phyloP scores from a whole-genome alignment of 2,329 filamentous ascomycete species.

The Berkeleyomyces rouxiae region DNA sequence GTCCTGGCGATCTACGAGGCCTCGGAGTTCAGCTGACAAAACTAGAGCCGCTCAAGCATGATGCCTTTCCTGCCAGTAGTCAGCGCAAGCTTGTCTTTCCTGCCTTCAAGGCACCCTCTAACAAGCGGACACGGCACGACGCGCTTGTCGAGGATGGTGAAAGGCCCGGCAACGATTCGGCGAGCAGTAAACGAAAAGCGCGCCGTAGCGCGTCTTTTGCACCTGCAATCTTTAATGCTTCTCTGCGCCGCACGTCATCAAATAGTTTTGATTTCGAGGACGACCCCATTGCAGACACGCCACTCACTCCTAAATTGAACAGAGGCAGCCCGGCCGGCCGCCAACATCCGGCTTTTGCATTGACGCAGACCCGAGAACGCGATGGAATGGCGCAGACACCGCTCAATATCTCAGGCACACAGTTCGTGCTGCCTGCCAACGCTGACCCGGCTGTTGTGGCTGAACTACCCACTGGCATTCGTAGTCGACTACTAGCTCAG shows the following conservation, averaged over 20 bases:
- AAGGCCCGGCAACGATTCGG: neutral
- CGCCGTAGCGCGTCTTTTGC: neutral
- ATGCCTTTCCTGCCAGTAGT: constrained; percentile 47
- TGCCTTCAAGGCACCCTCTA: neutral
- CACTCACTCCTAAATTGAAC: constrained; percentile 1
- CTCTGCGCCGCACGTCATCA: constrained; percentile 13
- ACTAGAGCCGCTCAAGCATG: constrained; percentile 56
- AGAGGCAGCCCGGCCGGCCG: neutral
- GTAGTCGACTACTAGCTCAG: constrained; percentile 53
- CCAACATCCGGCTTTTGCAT: constrained; percentile 34
- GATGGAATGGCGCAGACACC: constrained; percentile 45
- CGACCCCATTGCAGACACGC: constrained; percentile 6
- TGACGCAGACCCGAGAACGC: constrained; percentile 30
- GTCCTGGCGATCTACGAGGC: constrained; percentile 81
- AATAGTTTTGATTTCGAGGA: constrained; percentile 1
- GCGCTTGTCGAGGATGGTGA: constrained; percentile 18
- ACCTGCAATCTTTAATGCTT: neutral
- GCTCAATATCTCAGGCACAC: constrained; percentile 69
- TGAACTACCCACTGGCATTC: constrained; percentile 70
- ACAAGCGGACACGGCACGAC: constrained; percentile 15
- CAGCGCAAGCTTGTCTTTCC: constrained; percentile 67
- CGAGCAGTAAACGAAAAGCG: neutral
- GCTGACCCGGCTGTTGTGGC: constrained; percentile 67
- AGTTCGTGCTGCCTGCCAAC: constrained; percentile 79
- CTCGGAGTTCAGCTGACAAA: constrained; percentile 89